Evolutionary conservation across 2,329 filamentous ascomycete genomes (phyloP).

Genomic region (Arthroderma sp.): DNA sequence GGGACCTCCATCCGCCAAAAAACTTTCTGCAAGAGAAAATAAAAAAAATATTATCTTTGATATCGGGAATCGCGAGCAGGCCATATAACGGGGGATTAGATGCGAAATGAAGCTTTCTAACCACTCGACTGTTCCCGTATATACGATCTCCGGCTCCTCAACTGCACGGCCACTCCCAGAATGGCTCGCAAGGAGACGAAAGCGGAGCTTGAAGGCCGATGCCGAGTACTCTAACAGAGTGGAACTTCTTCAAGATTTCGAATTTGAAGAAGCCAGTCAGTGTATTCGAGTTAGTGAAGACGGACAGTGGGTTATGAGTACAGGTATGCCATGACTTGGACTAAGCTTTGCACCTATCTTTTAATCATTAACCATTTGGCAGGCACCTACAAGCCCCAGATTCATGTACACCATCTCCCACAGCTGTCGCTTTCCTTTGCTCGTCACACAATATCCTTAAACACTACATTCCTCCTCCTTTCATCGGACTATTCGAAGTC

Average conservation of each 20-base stretch:
- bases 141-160: slow-evolving; percentile 85
- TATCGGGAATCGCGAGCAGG: no score
- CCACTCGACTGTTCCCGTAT: slow-evolving; percentile 73
- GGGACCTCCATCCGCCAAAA: no score
- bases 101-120: slow-evolving; percentile 39
- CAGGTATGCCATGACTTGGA: slow-evolving; percentile 40
- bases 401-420: slow-evolving; percentile 89
- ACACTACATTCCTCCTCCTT: slow-evolving; percentile 79
- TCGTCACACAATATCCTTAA: slow-evolving; percentile 81
- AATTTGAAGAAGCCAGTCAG: slow-evolving; percentile 88
- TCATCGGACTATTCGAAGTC: slow-evolving; percentile 90
- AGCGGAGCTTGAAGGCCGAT: slow-evolving; percentile 83
- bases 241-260: slow-evolving; percentile 92
- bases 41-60: no score
- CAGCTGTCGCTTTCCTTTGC: slow-evolving; percentile 89
- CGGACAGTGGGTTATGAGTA: slow-evolving; percentile 95
- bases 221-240: slow-evolving; percentile 86
- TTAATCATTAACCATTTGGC: not conserved
- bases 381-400: slow-evolving; percentile 64
- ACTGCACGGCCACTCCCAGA: slow-evolving; percentile 81
- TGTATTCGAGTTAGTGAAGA: slow-evolving; percentile 87
- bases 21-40: no score
- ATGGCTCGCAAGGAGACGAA: slow-evolving; percentile 83
- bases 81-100: not conserved
- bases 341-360: not conserved